A percentile compares a stretch with the other conserved stretches of the same genome.
Evolutionary conservation across 2,329 filamentous ascomycete genomes (phyloP).

Genomic region (Fusarium nanum): DNA sequence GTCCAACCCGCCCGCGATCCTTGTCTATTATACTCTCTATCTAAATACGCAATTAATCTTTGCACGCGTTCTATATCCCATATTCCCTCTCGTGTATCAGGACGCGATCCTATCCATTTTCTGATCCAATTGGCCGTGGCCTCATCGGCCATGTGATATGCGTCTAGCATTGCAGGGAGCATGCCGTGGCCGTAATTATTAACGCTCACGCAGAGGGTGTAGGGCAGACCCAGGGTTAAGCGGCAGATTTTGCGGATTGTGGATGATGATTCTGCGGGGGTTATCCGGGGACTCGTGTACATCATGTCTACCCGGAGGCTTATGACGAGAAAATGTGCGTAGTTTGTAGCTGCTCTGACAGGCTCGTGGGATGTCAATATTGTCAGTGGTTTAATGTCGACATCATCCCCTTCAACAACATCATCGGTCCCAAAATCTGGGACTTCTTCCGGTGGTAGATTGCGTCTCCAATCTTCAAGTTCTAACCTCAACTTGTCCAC

Average conservation of each 20-base stretch:
- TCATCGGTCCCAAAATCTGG: conserved; percentile 7
- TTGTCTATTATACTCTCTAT: conserved; percentile 22
- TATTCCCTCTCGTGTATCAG: conserved; percentile 27
- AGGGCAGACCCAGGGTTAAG: conserved; percentile 22
- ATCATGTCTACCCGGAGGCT: conserved; percentile 27
- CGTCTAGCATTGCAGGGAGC: conserved; percentile 33
- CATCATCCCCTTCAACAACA: neutral
- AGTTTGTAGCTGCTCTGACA: conserved; percentile 30
- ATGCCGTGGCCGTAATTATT: conserved; percentile 35
- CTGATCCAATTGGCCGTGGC: conserved; percentile 20
- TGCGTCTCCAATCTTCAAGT: conserved; percentile 24
- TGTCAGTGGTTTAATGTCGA: neutral
- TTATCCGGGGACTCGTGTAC: conserved; percentile 12
- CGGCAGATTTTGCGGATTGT: conserved; percentile 22
- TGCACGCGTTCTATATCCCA: conserved; percentile 34
- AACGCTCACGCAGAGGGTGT: conserved; percentile 13
- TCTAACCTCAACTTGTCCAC: conserved; percentile 10
- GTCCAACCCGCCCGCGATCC: conserved; percentile 21
- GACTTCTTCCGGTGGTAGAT: neutral
- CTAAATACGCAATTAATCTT: conserved; percentile 23
- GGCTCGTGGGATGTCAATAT: conserved; percentile 16
- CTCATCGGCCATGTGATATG: conserved; percentile 26
- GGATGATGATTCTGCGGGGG: neutral
- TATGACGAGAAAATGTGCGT: conserved; percentile 28
- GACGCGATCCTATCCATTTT: conserved; percentile 19